Conservation (phyloP, 2,329 filamentous ascomycete species). For the Fusarium sp. region DNA sequence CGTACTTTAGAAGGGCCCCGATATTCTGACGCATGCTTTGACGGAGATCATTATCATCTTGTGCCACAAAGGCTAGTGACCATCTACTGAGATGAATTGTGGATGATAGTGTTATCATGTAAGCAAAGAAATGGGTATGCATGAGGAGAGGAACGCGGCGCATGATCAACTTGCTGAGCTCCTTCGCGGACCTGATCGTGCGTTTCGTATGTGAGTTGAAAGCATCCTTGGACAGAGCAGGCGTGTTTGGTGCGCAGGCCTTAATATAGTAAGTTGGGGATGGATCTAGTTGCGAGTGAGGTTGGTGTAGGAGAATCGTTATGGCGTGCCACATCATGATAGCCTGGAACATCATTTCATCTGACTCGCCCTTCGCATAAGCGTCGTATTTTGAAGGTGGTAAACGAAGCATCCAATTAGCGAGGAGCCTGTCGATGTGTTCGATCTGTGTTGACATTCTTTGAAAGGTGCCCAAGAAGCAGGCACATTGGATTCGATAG, state of each 20-base stretch:
- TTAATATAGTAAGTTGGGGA: constrained; percentile 8
- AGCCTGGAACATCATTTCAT: constrained; percentile 19
- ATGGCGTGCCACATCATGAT: constrained; percentile 21
- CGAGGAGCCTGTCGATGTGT: not conserved
- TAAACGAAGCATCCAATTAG: constrained; percentile 17
- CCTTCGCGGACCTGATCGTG: constrained; percentile 4
- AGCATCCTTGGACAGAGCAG: not conserved
- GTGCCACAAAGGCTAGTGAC: constrained; percentile 6
- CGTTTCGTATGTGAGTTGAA: constrained; percentile 10
- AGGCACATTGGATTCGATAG: constrained; percentile 14
- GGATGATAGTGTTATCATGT: constrained; percentile 15
- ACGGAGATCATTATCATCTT: constrained; percentile 4
- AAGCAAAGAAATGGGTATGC: constrained; percentile 14
- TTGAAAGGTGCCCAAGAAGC: constrained; percentile 1
- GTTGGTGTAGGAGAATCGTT: constrained; percentile 5
- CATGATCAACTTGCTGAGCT: constrained; percentile 6
- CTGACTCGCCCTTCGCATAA: not conserved
- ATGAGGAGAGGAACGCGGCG: not conserved
- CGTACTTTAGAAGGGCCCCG: not conserved
- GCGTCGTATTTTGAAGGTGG: constrained; percentile 2
- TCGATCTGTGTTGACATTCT: not conserved
- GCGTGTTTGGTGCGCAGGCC: not conserved
- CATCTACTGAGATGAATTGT: constrained; percentile 18
- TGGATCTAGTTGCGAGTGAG: constrained; percentile 7
- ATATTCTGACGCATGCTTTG: not conserved